Evolutionary conservation across 2,329 filamentous ascomycete species (phyloP).

Genomic region (Coniochaeta hoffmannii): DNA sequence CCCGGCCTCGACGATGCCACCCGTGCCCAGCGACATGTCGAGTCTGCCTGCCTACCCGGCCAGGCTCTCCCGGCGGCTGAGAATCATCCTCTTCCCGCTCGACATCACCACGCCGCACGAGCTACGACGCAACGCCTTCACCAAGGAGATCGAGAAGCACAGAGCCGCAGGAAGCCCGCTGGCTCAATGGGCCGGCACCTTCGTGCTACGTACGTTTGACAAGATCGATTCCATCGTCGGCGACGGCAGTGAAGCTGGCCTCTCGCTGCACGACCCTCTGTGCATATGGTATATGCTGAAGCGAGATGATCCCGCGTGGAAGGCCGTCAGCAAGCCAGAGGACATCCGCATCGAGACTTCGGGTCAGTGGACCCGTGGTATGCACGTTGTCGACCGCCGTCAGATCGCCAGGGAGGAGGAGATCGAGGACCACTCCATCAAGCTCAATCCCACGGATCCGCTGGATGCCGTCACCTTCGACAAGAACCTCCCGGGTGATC

Average conservation of each 20-base stretch:
- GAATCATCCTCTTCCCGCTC: slow-evolving; percentile 64
- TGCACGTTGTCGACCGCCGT: slow-evolving; percentile 78
- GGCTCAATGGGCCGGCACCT: slow-evolving; percentile 64
- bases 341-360: slow-evolving; percentile 85
- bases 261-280: slow-evolving; percentile 70
- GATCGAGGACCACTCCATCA: slow-evolving; percentile 14
- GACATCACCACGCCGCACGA: slow-evolving; percentile 70
- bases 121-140: slow-evolving; percentile 54
- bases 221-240: slow-evolving; percentile 59
- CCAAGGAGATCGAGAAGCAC: slow-evolving; percentile 43
- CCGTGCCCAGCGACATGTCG: slow-evolving; percentile 43
- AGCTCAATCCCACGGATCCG: slow-evolving; percentile 30
- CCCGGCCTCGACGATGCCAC: slow-evolving; percentile 75
- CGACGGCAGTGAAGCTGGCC: slow-evolving; percentile 48
- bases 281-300: slow-evolving; percentile 74
- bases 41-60: slow-evolving; percentile 55
- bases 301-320: slow-evolving; percentile 50
- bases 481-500: slow-evolving; percentile 56
- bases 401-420: slow-evolving; percentile 42
- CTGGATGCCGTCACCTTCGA: slow-evolving; percentile 39
- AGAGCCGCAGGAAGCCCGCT: slow-evolving; percentile 61
- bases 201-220: slow-evolving; percentile 62
- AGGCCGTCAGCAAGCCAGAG: slow-evolving; percentile 50
- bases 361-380: slow-evolving; percentile 91
- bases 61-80: slow-evolving; percentile 54